phyloP scores from a whole-genome alignment of 75 land plant genomes.

The Azolla pinnata region DNA sequence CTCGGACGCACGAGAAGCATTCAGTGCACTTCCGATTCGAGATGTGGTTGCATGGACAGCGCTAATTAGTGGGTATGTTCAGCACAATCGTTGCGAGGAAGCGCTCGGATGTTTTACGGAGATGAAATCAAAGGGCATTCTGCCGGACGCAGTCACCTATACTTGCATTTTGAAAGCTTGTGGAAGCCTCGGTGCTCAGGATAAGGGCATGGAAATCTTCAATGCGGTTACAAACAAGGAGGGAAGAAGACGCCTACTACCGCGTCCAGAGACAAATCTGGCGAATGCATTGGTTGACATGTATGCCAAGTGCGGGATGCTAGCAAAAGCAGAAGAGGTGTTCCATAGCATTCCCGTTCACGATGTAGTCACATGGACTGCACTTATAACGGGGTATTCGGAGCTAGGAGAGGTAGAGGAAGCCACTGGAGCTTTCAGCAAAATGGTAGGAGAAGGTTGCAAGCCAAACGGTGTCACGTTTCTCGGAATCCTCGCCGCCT shows the following conservation, averaged over 20 bases:
- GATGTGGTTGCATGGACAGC: slow-evolving; percentile 7
- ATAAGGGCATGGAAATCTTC: neutral
- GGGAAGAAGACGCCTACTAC: neutral
- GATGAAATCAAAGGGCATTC: neutral
- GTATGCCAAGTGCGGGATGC: slow-evolving; percentile 4
- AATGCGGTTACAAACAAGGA: too few relatives aligned
- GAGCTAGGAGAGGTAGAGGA: neutral
- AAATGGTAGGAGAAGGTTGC: too few relatives aligned
- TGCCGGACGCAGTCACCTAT: neutral
- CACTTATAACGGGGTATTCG: neutral
- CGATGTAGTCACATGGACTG: neutral
- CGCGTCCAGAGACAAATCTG: neutral
- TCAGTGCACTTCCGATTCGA: neutral
- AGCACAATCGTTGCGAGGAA: neutral
- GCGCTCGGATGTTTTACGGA: neutral
- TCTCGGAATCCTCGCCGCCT: too few relatives aligned
- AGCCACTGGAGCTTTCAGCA: too few relatives aligned
- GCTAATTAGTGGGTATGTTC: slow-evolving; percentile 5
- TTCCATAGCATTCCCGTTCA: neutral
- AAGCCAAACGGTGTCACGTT: too few relatives aligned
- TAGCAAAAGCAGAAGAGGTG: neutral
- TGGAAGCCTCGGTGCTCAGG: neutral
- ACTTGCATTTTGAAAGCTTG: slow-evolving; percentile 5
- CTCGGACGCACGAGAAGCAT: neutral
- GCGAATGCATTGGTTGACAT: slow-evolving; percentile 2